Evolutionary conservation across 2,329 filamentous ascomycete species (phyloP).

Genomic region (Thielaviopsis euricoi): DNA sequence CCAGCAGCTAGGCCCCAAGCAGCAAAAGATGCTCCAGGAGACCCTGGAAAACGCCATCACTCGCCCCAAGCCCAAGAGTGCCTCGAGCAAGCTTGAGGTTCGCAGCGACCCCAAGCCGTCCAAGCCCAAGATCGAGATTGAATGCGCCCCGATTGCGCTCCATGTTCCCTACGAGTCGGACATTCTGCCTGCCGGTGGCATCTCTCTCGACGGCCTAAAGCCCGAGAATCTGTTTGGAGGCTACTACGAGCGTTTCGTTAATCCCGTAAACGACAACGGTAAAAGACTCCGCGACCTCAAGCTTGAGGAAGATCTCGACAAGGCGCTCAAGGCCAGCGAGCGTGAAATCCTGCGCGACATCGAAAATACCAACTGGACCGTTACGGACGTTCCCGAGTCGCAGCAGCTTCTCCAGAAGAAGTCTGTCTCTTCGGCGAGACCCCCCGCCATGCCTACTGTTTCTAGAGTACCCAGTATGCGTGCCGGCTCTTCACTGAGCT

Average conservation of each 20-base stretch:
- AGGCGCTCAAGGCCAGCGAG: conserved; percentile 40
- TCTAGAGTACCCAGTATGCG: conserved; percentile 5
- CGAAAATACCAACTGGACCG: conserved; percentile 44
- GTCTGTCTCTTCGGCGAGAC: conserved; percentile 20
- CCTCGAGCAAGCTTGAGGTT: conserved; percentile 41
- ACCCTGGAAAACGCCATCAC: conserved; percentile 36
- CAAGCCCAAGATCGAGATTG: conserved; percentile 45
- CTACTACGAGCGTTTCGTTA: conserved; percentile 44
- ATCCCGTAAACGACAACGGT: conserved; percentile 51
- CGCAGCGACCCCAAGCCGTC: conserved; percentile 28
- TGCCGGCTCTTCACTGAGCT: conserved; percentile 6
- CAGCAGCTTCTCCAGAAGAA: conserved; percentile 8
- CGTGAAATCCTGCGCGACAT: conserved; percentile 51
- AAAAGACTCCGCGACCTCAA: conserved; percentile 45
- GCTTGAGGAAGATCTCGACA: conserved; percentile 35
- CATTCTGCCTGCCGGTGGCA: conserved; percentile 40
- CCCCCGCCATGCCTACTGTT: conserved; percentile 1
- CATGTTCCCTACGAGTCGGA: conserved; percentile 55
- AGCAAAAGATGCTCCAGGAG: conserved; percentile 31
- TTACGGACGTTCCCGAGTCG: conserved; percentile 36
- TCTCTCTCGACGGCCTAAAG: conserved; percentile 42
- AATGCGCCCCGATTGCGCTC: conserved; percentile 66
- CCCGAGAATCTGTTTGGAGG: conserved; percentile 42
- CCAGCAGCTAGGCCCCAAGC: conserved; percentile 49
- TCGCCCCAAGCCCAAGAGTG: conserved; percentile 40